Percentiles rank a stretch among this genome's conserved stretches.
phyloP scores from a whole-genome alignment of 2,329 filamentous ascomycete species.

The Drechslerella coelobrocha region DNA sequence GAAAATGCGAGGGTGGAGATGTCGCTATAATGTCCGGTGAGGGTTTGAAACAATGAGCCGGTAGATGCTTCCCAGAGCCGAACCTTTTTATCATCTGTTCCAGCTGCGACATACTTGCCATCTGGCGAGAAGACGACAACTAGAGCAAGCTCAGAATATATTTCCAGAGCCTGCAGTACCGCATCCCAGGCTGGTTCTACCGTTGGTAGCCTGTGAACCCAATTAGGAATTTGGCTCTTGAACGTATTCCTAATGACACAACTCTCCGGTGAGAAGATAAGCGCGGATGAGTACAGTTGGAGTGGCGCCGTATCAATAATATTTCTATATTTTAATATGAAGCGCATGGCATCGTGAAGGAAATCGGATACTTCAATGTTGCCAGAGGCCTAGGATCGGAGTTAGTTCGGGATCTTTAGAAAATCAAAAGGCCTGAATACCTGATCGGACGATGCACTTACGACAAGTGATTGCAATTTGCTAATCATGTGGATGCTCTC shows the following conservation, averaged over 20 bases:
- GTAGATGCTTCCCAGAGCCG: too few relatives aligned
- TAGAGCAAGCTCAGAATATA: too few relatives aligned
- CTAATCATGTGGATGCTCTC: conserved; percentile 47
- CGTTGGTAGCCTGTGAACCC: background rate
- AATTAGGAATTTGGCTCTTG: background rate
- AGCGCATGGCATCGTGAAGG: background rate
- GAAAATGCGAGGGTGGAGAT: too few relatives aligned
- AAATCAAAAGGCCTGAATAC: background rate
- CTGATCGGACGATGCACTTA: background rate
- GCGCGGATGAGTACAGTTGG: conserved; percentile 6
- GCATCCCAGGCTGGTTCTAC: background rate
- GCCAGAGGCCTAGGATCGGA: too few relatives aligned
- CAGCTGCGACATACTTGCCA: background rate
- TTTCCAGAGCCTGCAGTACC: background rate
- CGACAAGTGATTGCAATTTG: background rate
- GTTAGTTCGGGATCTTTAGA: background rate
- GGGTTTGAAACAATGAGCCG: too few relatives aligned
- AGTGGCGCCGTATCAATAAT: conserved; percentile 7
- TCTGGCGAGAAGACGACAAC: background rate
- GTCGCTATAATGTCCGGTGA: too few relatives aligned
- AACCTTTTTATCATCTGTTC: too few relatives aligned
- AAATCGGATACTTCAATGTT: background rate
- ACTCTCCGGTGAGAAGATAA: conserved; percentile 1
- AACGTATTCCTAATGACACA: background rate
- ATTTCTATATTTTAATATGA: background rate